Evolutionary conservation across 331 rosid genomes (phyloP).

Genomic region (Quercus lobata): DNA sequence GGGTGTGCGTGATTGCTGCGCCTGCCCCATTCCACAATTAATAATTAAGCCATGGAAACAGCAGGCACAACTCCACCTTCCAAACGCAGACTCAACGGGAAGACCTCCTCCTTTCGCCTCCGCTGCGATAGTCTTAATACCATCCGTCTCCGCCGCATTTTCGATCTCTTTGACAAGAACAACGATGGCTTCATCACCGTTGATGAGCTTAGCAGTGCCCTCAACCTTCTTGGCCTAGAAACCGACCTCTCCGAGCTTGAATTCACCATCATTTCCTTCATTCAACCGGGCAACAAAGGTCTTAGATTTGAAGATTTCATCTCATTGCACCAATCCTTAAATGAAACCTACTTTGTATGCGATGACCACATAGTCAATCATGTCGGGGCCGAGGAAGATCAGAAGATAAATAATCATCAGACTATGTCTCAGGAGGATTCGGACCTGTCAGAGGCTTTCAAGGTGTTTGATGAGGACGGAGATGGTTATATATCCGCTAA

Average conservation of each 20-base stretch:
- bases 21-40: too few relatives aligned
- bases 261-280: slow-evolving; percentile 32
- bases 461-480: slow-evolving; percentile 82
- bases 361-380: background rate
- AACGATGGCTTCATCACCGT: slow-evolving; percentile 50
- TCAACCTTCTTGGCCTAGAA: slow-evolving; percentile 51
- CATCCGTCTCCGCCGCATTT: slow-evolving; percentile 68
- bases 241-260: slow-evolving; percentile 46
- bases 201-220: slow-evolving; percentile 53
- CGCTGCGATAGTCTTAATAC: slow-evolving; percentile 58
- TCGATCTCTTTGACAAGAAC: slow-evolving; percentile 72
- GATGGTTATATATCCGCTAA: slow-evolving; percentile 79
- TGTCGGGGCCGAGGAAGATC: background rate
- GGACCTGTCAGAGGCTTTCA: slow-evolving; percentile 78
- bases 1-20: too few relatives aligned
- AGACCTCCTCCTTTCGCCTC: slow-evolving; percentile 37
- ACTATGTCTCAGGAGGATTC: slow-evolving; percentile 38
- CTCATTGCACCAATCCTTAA: slow-evolving; percentile 50
- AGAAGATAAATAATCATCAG: background rate
- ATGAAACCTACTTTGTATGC: slow-evolving; percentile 39
- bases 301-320: slow-evolving; percentile 57
- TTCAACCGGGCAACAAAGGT: slow-evolving; percentile 46
- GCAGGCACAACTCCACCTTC: background rate
- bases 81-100: slow-evolving; percentile 8
- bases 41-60: slow-evolving; percentile 6